phyloP scores from a whole-genome alignment of 2,329 filamentous ascomycete genomes.

The Fusarium lyarnte region DNA sequence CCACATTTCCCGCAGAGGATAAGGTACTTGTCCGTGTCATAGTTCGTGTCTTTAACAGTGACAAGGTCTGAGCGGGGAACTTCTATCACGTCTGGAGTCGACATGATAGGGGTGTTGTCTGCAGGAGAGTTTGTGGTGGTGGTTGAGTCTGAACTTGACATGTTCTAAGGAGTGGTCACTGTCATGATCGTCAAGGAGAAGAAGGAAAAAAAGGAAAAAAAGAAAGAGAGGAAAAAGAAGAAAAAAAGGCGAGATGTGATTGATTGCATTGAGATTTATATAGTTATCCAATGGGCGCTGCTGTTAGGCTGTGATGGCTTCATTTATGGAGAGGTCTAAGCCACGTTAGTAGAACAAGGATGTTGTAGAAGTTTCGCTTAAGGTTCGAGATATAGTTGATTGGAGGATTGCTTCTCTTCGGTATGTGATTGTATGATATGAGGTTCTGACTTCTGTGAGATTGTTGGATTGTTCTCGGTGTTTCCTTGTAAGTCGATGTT shows the following conservation, averaged over 20 bases:
- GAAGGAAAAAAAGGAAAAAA: neutral
- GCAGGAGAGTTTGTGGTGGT: neutral
- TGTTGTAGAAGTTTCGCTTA: conserved; percentile 17
- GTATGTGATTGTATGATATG: neutral
- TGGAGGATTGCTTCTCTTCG: neutral
- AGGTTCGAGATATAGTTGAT: neutral
- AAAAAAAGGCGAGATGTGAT: neutral
- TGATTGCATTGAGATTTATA: neutral
- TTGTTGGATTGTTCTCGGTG: conserved; percentile 8
- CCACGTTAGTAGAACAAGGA: neutral
- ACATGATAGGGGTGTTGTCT: neutral
- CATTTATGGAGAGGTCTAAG: neutral
- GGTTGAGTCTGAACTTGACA: conserved; percentile 8
- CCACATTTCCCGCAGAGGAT: conserved; percentile 24
- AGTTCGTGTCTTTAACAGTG: conserved; percentile 13
- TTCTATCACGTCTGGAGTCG: conserved; percentile 16
- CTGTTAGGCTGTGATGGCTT: neutral
- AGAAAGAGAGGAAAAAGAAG: neutral
- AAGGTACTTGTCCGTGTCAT: conserved; percentile 5
- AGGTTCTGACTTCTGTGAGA: neutral
- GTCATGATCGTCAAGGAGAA: neutral
- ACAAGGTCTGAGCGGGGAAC: conserved; percentile 14
- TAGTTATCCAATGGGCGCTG: neutral
- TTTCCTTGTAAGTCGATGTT: conserved; percentile 6
- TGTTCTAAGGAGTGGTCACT: neutral